Evolutionary conservation across 192 early-diverging fungal species (phyloP).

Genomic region (Coemansia sp.): DNA sequence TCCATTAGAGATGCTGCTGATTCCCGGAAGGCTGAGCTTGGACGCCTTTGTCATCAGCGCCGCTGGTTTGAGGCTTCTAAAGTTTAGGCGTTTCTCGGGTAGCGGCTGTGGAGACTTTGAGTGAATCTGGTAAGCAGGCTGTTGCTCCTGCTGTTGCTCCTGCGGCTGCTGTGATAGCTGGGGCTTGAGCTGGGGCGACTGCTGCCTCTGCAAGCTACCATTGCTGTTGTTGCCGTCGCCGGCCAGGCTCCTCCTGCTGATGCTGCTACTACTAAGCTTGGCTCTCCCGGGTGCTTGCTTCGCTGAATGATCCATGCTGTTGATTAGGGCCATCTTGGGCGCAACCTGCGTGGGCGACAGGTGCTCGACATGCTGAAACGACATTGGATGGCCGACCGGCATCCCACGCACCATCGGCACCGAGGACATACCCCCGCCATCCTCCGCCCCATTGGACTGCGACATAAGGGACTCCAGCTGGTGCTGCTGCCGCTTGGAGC

Average conservation of each 20-base stretch:
- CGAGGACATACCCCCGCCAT: constrained; percentile 5
- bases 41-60: constrained; percentile 38
- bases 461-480: constrained; percentile 50
- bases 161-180: background rate
- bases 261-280: constrained; percentile 13
- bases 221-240: constrained; percentile 5
- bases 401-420: constrained; percentile 41
- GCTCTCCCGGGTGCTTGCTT: background rate
- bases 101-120: background rate
- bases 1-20: background rate
- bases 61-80: constrained; percentile 46
- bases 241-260: background rate
- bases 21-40: constrained; percentile 19
- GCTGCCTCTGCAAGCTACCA: background rate
- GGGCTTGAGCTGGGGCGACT: background rate
- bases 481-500: constrained; percentile 49
- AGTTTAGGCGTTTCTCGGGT: constrained; percentile 29
- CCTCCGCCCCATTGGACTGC: constrained; percentile 20
- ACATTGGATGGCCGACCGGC: constrained; percentile 48
- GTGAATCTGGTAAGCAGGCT: background rate
- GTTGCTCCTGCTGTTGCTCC: background rate
- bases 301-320: constrained; percentile 8
- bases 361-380: constrained; percentile 53
- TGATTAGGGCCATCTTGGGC: constrained; percentile 46
- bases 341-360: constrained; percentile 38